Evolutionary conservation across 148 eudicot genomes (phyloP).

Genomic region (Camellia japonica): DNA sequence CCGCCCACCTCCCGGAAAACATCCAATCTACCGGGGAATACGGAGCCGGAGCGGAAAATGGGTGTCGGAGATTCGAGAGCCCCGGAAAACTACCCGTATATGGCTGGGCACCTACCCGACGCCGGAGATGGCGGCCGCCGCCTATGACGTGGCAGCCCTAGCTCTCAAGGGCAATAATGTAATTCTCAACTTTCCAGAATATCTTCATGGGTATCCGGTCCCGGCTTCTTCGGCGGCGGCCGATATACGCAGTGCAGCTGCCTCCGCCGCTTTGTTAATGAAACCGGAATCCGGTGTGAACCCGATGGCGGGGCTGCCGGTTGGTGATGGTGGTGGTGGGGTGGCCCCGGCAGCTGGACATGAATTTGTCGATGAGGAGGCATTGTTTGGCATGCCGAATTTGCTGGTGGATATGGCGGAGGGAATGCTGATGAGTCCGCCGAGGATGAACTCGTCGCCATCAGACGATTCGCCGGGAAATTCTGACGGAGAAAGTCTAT

Average conservation of each 20-base stretch:
- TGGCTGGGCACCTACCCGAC: conserved; percentile 68
- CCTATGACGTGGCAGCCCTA: conserved; percentile 67
- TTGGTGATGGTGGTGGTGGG: background rate
- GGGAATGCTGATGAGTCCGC: conserved; percentile 71
- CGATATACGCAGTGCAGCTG: conserved; percentile 51
- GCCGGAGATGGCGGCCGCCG: conserved; percentile 74
- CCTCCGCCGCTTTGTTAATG: conserved; percentile 37
- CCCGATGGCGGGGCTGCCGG: background rate
- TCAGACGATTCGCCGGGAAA: conserved; percentile 32
- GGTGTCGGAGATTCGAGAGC: conserved; percentile 78
- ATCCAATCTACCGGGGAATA: conserved; percentile 53
- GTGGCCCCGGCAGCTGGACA: background rate
- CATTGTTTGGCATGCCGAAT: conserved; percentile 57
- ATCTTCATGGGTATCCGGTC: conserved; percentile 31
- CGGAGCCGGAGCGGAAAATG: conserved; percentile 64
- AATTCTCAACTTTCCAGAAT: conserved; percentile 53
- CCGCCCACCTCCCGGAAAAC: conserved; percentile 27
- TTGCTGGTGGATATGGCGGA: conserved; percentile 72
- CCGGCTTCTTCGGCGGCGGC: conserved; percentile 39
- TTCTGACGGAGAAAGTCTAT: conserved; percentile 29
- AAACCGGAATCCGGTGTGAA: background rate
- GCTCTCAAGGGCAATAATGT: conserved; percentile 51
- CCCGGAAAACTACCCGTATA: conserved; percentile 57
- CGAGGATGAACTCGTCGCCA: conserved; percentile 33
- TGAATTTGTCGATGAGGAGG: conserved; percentile 55